Conservation (phyloP, 1,284 basidiomycete genomes). For the Ganoderma resinaceum region DNA sequence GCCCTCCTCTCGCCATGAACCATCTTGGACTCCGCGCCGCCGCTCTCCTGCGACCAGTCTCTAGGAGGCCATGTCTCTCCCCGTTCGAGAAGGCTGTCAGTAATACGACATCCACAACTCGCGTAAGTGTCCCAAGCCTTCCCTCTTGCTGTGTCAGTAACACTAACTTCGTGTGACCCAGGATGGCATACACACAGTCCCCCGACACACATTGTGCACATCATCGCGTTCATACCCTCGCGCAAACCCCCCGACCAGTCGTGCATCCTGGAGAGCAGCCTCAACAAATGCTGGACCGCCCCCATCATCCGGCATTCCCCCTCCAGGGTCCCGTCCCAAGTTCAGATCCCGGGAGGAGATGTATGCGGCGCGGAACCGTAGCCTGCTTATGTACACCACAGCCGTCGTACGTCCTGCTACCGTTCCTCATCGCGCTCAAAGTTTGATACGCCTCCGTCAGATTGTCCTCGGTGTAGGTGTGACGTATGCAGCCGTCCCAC, state of each 20-base stretch:
- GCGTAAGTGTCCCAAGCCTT: constrained; percentile 15
- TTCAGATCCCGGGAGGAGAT: constrained; percentile 41
- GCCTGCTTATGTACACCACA: constrained; percentile 80
- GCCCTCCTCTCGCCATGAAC: constrained; percentile 32
- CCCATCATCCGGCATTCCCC: constrained; percentile 14
- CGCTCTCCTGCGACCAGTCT: constrained; percentile 28
- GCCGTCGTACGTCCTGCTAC: constrained; percentile 64
- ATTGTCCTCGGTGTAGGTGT: constrained; percentile 84
- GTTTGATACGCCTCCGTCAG: constrained; percentile 43
- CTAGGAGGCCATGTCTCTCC: constrained; percentile 17
- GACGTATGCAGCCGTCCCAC: constrained; percentile 95
- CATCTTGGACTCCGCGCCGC: constrained; percentile 22
- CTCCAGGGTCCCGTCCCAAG: constrained; percentile 26
- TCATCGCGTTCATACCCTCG: constrained; percentile 2
- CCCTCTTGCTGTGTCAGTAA: not conserved
- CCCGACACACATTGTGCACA: constrained; percentile 10
- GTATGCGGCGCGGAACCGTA: constrained; percentile 67
- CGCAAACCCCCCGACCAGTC: constrained; percentile 3
- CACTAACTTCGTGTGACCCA: not conserved
- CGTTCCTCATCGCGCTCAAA: not conserved
- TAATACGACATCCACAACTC: not conserved
- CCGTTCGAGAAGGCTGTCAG: constrained; percentile 3
- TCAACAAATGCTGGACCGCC: constrained; percentile 26
- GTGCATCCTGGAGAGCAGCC: constrained; percentile 21
- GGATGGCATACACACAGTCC: constrained; percentile 18